Conservation (phyloP, 164 flowering plant genomes). For the Magnolia officinalis region DNA sequence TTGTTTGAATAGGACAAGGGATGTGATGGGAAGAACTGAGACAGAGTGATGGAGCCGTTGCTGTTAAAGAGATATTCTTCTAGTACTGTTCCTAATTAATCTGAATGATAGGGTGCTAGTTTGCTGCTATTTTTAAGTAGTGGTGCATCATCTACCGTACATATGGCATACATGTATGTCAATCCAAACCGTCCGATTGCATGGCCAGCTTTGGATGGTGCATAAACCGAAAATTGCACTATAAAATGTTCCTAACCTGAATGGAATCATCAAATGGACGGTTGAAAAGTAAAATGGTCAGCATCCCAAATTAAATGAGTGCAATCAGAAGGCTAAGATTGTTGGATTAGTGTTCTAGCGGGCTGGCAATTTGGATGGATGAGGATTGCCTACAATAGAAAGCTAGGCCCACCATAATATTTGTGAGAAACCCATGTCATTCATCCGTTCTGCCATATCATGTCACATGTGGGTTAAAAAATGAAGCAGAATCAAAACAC, state of each 20-base stretch:
- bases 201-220: not conserved
- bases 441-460: too few relatives aligned
- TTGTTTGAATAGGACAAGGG: not conserved
- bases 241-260: too few relatives aligned
- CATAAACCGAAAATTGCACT: not conserved
- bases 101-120: not conserved
- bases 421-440: too few relatives aligned
- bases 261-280: not conserved
- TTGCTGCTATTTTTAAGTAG: not conserved
- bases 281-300: not conserved
- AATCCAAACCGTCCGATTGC: not conserved
- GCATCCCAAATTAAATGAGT: not conserved
- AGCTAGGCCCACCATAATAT: too few relatives aligned
- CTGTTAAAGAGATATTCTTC: constrained; percentile 29
- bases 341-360: too few relatives aligned
- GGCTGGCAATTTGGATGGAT: too few relatives aligned
- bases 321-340: too few relatives aligned
- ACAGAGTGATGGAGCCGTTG: constrained; percentile 19
- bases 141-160: too few relatives aligned
- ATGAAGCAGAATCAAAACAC: too few relatives aligned
- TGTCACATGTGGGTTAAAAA: too few relatives aligned
- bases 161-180: not conserved
- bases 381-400: too few relatives aligned
- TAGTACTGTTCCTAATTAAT: not conserved
- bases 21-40: constrained; percentile 3